These are phyloP conservation scores for Lizanozyma gosingica DNA, from an alignment of 1,139 yeast genomes.

Conservation along the genomic window DNA sequence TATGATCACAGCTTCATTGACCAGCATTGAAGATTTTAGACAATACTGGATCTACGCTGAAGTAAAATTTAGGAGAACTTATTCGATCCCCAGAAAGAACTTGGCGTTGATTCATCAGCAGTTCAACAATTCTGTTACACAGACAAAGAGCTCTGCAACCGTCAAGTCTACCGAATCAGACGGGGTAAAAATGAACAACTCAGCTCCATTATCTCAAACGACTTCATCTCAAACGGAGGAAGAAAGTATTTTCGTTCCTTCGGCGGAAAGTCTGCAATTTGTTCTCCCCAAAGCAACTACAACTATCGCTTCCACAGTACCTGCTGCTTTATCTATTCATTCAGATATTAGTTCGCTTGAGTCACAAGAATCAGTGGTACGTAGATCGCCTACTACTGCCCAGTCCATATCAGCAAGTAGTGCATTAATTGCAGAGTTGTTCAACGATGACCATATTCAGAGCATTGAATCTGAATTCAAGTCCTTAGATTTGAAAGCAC, in stretches of 20 bases:
- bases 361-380: constrained; percentile 1
- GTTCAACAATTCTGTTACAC: neutral
- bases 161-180: too few relatives aligned
- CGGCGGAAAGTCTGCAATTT: neutral
- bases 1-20: constrained; percentile 16
- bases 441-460: constrained; percentile 1
- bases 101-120: constrained; percentile 14
- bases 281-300: constrained; percentile 1
- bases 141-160: too few relatives aligned
- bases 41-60: constrained; percentile 28
- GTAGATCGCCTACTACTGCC: constrained; percentile 1
- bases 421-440: constrained; percentile 1
- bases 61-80: constrained; percentile 25
- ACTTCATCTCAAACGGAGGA: neutral
- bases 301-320: constrained; percentile 2
- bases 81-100: constrained; percentile 21
- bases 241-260: constrained; percentile 1
- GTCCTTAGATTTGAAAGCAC: constrained; percentile 12
- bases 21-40: constrained; percentile 26
- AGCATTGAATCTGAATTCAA: constrained; percentile 10
- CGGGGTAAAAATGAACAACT: too few relatives aligned
- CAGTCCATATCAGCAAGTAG: constrained; percentile 1
- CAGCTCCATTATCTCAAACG: neutral
- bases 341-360: constrained; percentile 10
- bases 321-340: constrained; percentile 3